phyloP scores from a whole-genome alignment of 78 protist genomes.

The Dictyostelium firmibasis region DNA sequence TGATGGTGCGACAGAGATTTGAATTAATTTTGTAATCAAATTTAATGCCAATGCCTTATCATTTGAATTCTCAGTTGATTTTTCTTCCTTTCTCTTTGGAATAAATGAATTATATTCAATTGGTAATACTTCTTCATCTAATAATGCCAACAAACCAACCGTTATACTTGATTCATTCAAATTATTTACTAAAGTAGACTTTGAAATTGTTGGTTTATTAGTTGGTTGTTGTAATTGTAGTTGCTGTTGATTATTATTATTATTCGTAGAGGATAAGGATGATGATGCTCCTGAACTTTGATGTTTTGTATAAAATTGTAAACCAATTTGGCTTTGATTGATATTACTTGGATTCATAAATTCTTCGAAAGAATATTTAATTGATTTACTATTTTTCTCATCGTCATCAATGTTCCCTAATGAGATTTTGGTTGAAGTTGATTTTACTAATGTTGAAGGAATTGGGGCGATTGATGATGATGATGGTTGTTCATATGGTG shows the following conservation, averaged over 20 bases:
- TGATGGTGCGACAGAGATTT: background rate
- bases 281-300: background rate
- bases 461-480: background rate
- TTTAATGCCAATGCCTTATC: conserved; percentile 25
- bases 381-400: background rate
- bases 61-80: background rate
- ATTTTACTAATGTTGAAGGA: background rate
- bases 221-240: background rate
- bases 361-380: conserved; percentile 61
- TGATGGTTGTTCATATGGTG: background rate
- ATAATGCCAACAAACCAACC: background rate
- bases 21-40: conserved; percentile 2
- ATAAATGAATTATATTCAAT: background rate
- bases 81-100: background rate
- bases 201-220: background rate
- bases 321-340: conserved; percentile 11
- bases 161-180: background rate
- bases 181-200: background rate
- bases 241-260: background rate
- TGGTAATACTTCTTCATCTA: background rate
- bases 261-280: background rate
- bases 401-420: background rate
- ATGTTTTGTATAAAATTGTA: background rate
- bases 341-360: conserved; percentile 55
- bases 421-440: background rate